Evolutionary conservation across 73 alveolate species (phyloP).

Genomic region (Paraurostyla sp.): DNA sequence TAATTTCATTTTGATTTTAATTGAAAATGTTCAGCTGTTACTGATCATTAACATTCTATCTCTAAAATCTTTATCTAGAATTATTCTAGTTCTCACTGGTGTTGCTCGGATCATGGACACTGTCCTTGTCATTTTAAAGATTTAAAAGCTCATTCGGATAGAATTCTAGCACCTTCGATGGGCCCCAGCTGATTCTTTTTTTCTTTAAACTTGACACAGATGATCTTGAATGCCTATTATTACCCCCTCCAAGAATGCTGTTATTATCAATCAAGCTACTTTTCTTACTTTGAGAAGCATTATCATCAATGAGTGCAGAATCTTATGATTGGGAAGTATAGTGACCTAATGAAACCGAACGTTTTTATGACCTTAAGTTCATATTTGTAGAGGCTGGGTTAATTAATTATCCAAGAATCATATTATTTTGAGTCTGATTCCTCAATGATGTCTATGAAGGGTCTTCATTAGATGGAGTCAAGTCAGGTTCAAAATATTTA

Average conservation of each 20-base stretch:
- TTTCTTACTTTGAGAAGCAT: neutral
- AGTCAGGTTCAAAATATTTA: conserved; percentile 40
- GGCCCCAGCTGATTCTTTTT: conserved; percentile 30
- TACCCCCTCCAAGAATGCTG: too few species aligned
- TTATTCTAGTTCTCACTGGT: neutral
- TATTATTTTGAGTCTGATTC: too few species aligned
- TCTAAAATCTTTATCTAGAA: neutral
- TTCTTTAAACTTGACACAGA: conserved; percentile 10
- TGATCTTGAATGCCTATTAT: conserved; percentile 1
- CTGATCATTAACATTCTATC: neutral
- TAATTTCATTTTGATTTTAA: neutral
- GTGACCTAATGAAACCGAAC: conserved; percentile 34
- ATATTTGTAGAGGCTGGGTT: neutral
- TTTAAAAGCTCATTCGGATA: conserved; percentile 1
- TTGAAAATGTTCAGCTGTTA: neutral
- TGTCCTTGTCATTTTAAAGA: neutral
- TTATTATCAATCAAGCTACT: conserved; percentile 9
- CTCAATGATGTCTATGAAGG: too few species aligned
- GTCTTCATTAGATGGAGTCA: too few species aligned
- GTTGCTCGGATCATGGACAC: too few species aligned
- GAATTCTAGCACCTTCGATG: conserved; percentile 10
- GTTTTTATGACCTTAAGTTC: neutral
- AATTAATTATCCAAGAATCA: too few species aligned
- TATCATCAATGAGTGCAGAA: too few species aligned
- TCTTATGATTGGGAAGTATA: too few species aligned